These are phyloP conservation scores for Termitomyces sp. DNA, from an alignment of 768 basidiomycete genomes.

Conservation along the genomic window DNA sequence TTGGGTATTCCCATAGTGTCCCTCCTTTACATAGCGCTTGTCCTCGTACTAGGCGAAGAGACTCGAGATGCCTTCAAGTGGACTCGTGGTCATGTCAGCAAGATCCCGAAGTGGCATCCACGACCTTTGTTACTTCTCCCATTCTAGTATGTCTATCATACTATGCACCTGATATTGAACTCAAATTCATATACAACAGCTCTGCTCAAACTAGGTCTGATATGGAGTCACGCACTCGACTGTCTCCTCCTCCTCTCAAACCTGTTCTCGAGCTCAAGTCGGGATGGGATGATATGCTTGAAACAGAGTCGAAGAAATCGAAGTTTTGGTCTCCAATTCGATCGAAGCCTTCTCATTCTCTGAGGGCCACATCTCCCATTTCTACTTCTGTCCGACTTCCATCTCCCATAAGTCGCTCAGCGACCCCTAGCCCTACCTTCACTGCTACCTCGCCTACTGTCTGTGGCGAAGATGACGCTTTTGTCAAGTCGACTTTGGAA, in stretches of 20 bases:
- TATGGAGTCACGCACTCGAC: conserved; percentile 16
- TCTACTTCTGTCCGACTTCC: conserved; percentile 13
- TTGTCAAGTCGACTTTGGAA: conserved; percentile 37
- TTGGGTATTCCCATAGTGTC: conserved; percentile 37
- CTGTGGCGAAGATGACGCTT: conserved; percentile 30
- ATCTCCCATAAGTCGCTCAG: conserved; percentile 22
- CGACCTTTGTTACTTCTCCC: conserved; percentile 15
- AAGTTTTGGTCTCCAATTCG: conserved; percentile 16
- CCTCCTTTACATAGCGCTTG: conserved; percentile 31
- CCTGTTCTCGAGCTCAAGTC: conserved; percentile 36
- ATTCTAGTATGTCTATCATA: conserved; percentile 16
- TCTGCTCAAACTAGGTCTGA: conserved; percentile 5
- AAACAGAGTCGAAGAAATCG: conserved; percentile 22
- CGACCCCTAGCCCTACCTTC: conserved; percentile 22
- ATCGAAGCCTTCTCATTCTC: conserved; percentile 15
- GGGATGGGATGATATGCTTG: conserved; percentile 47
- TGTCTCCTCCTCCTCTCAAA: conserved; percentile 16
- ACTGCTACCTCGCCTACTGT: conserved; percentile 12
- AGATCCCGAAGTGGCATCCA: conserved; percentile 5
- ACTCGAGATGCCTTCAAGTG: conserved; percentile 29
- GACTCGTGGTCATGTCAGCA: conserved; percentile 17
- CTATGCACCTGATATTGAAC: not conserved
- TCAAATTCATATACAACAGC: not conserved
- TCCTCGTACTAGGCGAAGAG: conserved; percentile 34
- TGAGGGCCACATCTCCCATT: conserved; percentile 14